Conservation (phyloP, 1,139 yeast genomes). For the Candida sojae region DNA sequence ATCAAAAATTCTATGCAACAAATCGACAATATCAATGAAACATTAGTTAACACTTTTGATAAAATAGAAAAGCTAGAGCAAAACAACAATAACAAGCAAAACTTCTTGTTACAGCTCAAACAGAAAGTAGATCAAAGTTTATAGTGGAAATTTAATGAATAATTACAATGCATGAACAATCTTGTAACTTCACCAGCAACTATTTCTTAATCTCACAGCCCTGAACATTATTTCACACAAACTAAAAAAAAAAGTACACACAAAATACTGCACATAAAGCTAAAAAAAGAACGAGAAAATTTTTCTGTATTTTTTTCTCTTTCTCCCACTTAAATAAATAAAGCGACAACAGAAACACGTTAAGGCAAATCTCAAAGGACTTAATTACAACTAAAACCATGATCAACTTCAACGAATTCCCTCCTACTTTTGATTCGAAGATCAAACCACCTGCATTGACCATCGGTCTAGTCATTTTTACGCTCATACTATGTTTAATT, state of each 20-base stretch:
- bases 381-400: not conserved
- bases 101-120: constrained; percentile 25
- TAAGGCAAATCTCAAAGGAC: not conserved
- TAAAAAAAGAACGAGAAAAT: no score
- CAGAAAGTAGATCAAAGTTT: constrained; percentile 13
- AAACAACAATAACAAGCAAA: constrained; percentile 27
- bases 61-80: constrained; percentile 27
- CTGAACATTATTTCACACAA: no score
- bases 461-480: constrained; percentile 62
- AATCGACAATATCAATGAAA: constrained; percentile 43
- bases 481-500: constrained; percentile 35
- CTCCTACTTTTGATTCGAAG: constrained; percentile 4
- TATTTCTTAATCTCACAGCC: no score
- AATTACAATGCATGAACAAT: not conserved
- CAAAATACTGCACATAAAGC: no score
- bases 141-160: not conserved
- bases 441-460: constrained; percentile 57
- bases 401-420: constrained; percentile 4
- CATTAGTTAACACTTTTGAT: constrained; percentile 28
- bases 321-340: no score
- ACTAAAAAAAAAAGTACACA: no score
- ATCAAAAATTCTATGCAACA: constrained; percentile 34
- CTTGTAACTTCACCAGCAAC: not conserved
- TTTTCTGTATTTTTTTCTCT: no score
- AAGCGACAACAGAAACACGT: no score